phyloP scores from a whole-genome alignment of 2,329 filamentous ascomycete genomes.

The Stemphylium lycopersici region DNA sequence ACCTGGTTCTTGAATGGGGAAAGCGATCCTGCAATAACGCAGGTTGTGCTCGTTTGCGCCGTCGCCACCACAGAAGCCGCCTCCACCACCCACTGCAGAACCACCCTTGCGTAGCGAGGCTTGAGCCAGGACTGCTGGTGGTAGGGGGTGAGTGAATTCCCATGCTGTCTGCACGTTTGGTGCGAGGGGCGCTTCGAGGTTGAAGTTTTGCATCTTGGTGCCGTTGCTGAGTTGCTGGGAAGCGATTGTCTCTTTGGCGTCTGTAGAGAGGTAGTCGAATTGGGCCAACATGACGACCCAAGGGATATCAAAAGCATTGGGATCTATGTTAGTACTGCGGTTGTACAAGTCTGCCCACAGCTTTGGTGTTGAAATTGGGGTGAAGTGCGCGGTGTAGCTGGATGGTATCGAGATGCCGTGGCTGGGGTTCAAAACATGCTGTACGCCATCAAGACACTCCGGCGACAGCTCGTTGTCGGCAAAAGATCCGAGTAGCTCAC shows the following conservation, averaged over 20 bases:
- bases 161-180: slow-evolving; percentile 74
- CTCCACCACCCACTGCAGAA: slow-evolving; percentile 70
- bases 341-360: slow-evolving; percentile 79
- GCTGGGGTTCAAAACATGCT: slow-evolving; percentile 79
- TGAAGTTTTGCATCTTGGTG: slow-evolving; percentile 40
- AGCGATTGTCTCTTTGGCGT: slow-evolving; percentile 32
- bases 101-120: slow-evolving; percentile 65
- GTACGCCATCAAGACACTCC: slow-evolving; percentile 94
- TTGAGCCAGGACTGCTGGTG: slow-evolving; percentile 62
- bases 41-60: slow-evolving; percentile 92
- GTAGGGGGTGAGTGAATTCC: slow-evolving; percentile 81
- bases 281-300: slow-evolving; percentile 94
- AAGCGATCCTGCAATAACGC: slow-evolving; percentile 77
- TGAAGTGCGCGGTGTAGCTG: slow-evolving; percentile 91
- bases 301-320: slow-evolving; percentile 82
- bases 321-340: slow-evolving; percentile 63
- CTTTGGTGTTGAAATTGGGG: slow-evolving; percentile 87
- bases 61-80: slow-evolving; percentile 75
- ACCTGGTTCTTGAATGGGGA: slow-evolving; percentile 77
- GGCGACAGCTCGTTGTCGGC: slow-evolving; percentile 96
- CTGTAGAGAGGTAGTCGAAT: slow-evolving; percentile 80
- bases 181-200: slow-evolving; percentile 36
- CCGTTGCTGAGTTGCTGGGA: slow-evolving; percentile 59
- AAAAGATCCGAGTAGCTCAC: slow-evolving; percentile 92
- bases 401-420: slow-evolving; percentile 92